phyloP scores from a whole-genome alignment of 768 basidiomycete genomes.

The Serendipita sp. region DNA sequence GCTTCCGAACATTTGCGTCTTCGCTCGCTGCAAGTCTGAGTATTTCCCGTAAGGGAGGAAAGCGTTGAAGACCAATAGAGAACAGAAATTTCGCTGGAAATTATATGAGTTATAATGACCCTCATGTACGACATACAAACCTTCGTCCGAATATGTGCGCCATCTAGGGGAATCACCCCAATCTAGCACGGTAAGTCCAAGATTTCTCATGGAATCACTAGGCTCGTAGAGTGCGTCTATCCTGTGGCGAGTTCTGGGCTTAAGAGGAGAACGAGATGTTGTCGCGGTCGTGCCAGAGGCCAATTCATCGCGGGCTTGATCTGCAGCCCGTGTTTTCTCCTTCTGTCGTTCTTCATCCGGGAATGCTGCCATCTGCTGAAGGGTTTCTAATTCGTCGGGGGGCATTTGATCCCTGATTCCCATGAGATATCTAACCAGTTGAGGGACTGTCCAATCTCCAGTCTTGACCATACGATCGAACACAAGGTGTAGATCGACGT shows the following conservation, averaged over 20 bases:
- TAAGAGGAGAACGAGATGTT: constrained; percentile 38
- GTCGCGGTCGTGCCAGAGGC: constrained; percentile 14
- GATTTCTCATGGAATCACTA: constrained; percentile 42
- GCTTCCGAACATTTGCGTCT: constrained; percentile 31
- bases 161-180: constrained; percentile 73
- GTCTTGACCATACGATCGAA: constrained; percentile 87
- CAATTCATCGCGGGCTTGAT: not conserved
- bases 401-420: constrained; percentile 52
- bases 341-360: constrained; percentile 19
- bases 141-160: constrained; percentile 72
- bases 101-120: not conserved
- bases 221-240: constrained; percentile 82
- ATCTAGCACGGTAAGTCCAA: constrained; percentile 69
- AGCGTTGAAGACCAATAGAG: constrained; percentile 47
- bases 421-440: constrained; percentile 76
- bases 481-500: constrained; percentile 85
- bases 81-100: constrained; percentile 60
- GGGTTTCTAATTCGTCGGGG: constrained; percentile 36
- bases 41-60: constrained; percentile 48
- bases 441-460: constrained; percentile 75
- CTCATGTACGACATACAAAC: constrained; percentile 22
- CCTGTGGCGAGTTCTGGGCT: constrained; percentile 28
- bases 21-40: constrained; percentile 50
- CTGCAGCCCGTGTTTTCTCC: constrained; percentile 22
- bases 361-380: constrained; percentile 58